Evolutionary conservation across 2,329 filamentous ascomycete genomes (phyloP).

Genomic region (Sarocladium kiliense): DNA sequence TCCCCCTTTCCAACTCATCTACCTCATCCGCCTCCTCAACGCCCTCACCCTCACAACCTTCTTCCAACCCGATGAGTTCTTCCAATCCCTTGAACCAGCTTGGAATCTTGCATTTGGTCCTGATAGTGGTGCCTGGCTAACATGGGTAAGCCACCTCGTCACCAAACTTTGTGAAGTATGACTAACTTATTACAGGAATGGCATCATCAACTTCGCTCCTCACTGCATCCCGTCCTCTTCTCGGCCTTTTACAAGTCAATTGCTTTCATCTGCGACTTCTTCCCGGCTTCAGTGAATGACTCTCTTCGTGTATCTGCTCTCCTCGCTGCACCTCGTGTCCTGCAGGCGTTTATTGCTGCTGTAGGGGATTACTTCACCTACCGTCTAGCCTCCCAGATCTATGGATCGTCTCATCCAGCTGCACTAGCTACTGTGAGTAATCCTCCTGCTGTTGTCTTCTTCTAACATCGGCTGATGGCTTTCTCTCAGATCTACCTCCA

Average conservation of each 20-base stretch:
- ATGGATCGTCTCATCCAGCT: slow-evolving; percentile 58
- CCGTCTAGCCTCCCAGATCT: slow-evolving; percentile 70
- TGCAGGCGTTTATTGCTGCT: slow-evolving; percentile 75
- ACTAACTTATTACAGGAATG: slow-evolving; percentile 65
- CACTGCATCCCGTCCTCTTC: slow-evolving; percentile 86
- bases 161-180: not conserved
- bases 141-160: slow-evolving; percentile 65
- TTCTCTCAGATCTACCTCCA: slow-evolving; percentile 29
- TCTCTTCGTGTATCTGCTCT: slow-evolving; percentile 60
- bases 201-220: slow-evolving; percentile 80
- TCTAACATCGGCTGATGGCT: not conserved
- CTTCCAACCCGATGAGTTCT: slow-evolving; percentile 98
- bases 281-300: slow-evolving; percentile 42
- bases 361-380: slow-evolving; percentile 82
- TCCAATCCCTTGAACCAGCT: slow-evolving; percentile 90
- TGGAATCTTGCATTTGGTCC: slow-evolving; percentile 82
- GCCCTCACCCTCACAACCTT: slow-evolving; percentile 77
- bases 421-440: slow-evolving; percentile 64
- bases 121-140: slow-evolving; percentile 80
- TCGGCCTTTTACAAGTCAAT: slow-evolving; percentile 64
- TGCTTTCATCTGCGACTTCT: slow-evolving; percentile 48
- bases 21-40: slow-evolving; percentile 75
- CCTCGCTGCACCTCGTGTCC: slow-evolving; percentile 64
- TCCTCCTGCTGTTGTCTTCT: not conserved
- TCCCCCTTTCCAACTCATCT: slow-evolving; percentile 23